Base-by-base conservation (phyloP, 2,329 filamentous ascomycete genomes). In the Diaporthe longicolla region DNA sequence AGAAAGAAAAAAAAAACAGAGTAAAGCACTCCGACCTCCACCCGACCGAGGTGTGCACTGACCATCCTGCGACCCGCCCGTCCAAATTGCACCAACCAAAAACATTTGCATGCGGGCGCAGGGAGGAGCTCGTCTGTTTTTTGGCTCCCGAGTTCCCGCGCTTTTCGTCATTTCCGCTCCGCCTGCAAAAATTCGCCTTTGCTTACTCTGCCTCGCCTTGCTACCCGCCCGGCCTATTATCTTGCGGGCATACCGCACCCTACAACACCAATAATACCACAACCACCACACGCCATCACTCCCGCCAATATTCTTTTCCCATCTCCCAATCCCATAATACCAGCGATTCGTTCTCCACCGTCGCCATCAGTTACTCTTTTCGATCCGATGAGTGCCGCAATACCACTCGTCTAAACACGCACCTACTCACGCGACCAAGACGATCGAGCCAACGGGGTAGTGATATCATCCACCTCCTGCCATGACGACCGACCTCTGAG, bases 401-500 rank as follows among this genome's bases (percentile, higher is more conserved):
- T 48, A 40, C 15, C 48, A 43, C 52, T 70, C 55, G 45, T 54
- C 65, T 68, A 50, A 50, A 3, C 66, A 43, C 40, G 40, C 40
- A 43, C 24, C 59, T 9, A 26, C 29, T 40, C 50, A 71, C 69
- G 59, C 48, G 48, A 54, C 29, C 52, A 65, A 65, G 26, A 52
- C 57, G 55, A 58, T 50, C 35, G 45, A 54, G 26, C 59, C 58
- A 37, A 55, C 32, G n/a, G 61, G 65, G 63, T 19, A 35, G 58
- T 55, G 70, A 52, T 70, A 59, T 55, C 74, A 52, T 65, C 37
- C 19, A 63, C 73, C 61, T 54, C 70, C 73, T 76, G 77, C 77
- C 61, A 78, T 78, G 77, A 70, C 57, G 66, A 72, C 61, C 48
- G 73, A 77, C 84, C 86, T 86, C 84, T 85, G 84, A 88, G 63